phyloP scores from a whole-genome alignment of 768 basidiomycete genomes.

The Pleurotus giganteus region DNA sequence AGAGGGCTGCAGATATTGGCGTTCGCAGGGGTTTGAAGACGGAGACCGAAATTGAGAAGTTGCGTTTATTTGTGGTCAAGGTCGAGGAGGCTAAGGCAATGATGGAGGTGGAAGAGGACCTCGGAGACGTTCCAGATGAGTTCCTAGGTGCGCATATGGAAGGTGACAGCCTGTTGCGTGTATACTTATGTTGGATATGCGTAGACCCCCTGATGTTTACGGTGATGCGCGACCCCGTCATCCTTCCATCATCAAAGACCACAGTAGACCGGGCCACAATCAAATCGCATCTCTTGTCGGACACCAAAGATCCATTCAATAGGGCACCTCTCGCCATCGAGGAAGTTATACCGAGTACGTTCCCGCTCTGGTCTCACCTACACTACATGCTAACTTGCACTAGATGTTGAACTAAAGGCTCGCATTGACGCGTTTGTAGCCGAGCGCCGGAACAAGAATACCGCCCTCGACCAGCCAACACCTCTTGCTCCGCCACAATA shows the following conservation, averaged over 20 bases:
- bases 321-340: conserved; percentile 77
- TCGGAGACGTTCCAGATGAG: conserved; percentile 94
- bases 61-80: conserved; percentile 69
- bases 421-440: conserved; percentile 70
- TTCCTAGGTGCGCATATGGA: conserved; percentile 86
- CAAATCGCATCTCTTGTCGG: conserved; percentile 91
- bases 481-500: too few relatives aligned
- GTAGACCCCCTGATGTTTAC: conserved; percentile 88
- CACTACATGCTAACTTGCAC: conserved; percentile 12
- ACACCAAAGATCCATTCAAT: conserved; percentile 94
- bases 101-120: conserved; percentile 86
- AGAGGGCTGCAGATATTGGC: conserved; percentile 69
- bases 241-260: conserved; percentile 76
- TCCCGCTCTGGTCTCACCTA: background rate
- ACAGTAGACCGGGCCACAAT: conserved; percentile 90
- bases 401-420: conserved; percentile 68
- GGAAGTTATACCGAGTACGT: conserved; percentile 74
- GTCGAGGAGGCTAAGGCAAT: conserved; percentile 82
- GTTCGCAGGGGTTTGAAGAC: conserved; percentile 66
- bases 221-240: conserved; percentile 94
- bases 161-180: too few relatives aligned
- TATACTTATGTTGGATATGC: too few relatives aligned
- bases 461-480: conserved; percentile 10
- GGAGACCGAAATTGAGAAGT: conserved; percentile 67
- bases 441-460: conserved; percentile 49